Evolutionary conservation across 345 rosid genomes (phyloP).

Genomic region (Eucalyptus pumila): DNA sequence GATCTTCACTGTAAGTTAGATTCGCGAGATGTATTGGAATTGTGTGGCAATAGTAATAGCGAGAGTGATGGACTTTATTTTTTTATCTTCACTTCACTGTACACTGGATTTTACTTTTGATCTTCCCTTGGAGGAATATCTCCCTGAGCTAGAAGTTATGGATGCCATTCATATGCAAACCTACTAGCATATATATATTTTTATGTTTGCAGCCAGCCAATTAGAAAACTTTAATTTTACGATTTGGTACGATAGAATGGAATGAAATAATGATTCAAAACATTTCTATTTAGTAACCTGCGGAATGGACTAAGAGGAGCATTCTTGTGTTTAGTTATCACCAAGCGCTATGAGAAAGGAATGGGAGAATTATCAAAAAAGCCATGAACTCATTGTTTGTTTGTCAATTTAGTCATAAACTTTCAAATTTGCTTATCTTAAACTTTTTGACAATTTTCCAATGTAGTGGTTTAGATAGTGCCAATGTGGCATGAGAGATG

Average conservation of each 20-base stretch:
- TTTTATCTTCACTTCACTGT: neutral
- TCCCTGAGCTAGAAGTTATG: neutral
- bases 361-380: neutral
- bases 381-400: no score
- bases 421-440: neutral
- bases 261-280: neutral
- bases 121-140: neutral
- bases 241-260: neutral
- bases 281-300: neutral
- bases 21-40: neutral
- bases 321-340: neutral
- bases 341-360: neutral
- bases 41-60: neutral
- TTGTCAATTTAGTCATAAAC: neutral
- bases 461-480: neutral
- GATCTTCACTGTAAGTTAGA: neutral
- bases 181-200: neutral
- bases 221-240: neutral
- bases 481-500: neutral
- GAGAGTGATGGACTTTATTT: neutral
- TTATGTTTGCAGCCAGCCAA: neutral
- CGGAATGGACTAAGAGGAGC: neutral
- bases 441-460: neutral
- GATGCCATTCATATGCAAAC: neutral
- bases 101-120: neutral